A percentile compares a stretch with the other conserved stretches of the same genome.
Conservation (phyloP, 2,329 filamentous ascomycete genomes). For the Leptographium procerum region DNA sequence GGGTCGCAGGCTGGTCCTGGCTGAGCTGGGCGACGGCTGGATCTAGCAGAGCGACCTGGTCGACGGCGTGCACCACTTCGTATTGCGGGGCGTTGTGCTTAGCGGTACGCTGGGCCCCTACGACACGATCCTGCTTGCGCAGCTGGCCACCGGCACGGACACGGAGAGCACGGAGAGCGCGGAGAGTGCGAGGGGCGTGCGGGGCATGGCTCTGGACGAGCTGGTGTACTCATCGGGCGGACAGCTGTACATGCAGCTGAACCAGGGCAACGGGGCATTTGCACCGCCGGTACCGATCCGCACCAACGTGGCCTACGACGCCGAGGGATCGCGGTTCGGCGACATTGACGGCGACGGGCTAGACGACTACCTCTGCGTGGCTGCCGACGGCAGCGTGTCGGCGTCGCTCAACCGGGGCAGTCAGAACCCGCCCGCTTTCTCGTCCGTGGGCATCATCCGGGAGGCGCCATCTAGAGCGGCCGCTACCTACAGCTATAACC, state of each 20-base stretch:
- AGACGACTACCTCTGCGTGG: background rate
- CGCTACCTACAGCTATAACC: no score
- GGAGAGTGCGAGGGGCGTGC: no score
- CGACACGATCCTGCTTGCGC: background rate
- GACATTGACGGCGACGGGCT: background rate
- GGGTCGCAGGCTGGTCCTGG: constrained; percentile 11
- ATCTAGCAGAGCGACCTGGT: constrained; percentile 9
- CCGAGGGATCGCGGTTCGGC: background rate
- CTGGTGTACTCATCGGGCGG: background rate
- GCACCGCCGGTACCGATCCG: background rate
- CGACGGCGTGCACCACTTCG: background rate
- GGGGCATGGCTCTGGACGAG: background rate
- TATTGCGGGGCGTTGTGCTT: background rate
- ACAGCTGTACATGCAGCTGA: background rate
- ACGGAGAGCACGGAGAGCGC: background rate
- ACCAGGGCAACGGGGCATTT: background rate
- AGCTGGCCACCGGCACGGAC: background rate
- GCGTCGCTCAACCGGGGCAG: background rate
- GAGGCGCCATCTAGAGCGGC: no score
- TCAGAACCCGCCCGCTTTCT: background rate
- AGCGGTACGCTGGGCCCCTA: background rate
- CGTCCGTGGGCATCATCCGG: background rate
- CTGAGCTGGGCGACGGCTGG: constrained; percentile 13
- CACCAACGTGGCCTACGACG: background rate
- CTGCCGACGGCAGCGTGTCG: background rate